Conservation (phyloP, 805 yeast species). For the Teunomyces atbi region DNA sequence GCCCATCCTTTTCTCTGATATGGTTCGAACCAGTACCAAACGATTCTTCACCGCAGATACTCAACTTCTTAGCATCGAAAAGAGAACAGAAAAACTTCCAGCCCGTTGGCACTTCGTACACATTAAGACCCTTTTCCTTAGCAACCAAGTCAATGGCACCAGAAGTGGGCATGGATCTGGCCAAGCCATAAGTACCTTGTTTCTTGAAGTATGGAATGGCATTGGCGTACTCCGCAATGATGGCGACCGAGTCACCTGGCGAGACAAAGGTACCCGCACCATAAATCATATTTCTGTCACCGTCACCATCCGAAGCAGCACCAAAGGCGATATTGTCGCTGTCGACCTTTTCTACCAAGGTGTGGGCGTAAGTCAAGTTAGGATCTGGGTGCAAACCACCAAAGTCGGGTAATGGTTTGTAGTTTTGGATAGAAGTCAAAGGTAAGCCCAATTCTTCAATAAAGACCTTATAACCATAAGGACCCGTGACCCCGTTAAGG, state of each 20-base stretch:
- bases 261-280: constrained; percentile 94
- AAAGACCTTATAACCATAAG: constrained; percentile 85
- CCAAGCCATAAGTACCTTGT: constrained; percentile 86
- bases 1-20: constrained; percentile 95
- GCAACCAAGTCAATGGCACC: constrained; percentile 94
- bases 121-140: constrained; percentile 62
- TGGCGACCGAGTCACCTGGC: constrained; percentile 98
- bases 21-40: constrained; percentile 98
- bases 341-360: constrained; percentile 87
- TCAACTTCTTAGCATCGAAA: constrained; percentile 87
- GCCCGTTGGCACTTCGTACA: constrained; percentile 97
- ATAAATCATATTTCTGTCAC: constrained; percentile 98
- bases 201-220: constrained; percentile 87
- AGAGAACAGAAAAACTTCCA: constrained; percentile 98
- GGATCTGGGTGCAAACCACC: constrained; percentile 99
- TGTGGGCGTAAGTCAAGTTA: constrained; percentile 87
- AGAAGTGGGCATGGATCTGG: constrained; percentile 97
- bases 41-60: constrained; percentile 97
- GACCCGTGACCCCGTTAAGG: constrained; percentile 94
- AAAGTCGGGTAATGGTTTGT: constrained; percentile 78
- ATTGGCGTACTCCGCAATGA: constrained; percentile 89
- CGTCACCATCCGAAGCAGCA: constrained; percentile 99
- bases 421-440: constrained; percentile 70
- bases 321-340: constrained; percentile 81
- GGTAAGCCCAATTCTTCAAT: constrained; percentile 83